phyloP scores from a whole-genome alignment of 1,139 yeast genomes.

The Candida glucosophila region DNA sequence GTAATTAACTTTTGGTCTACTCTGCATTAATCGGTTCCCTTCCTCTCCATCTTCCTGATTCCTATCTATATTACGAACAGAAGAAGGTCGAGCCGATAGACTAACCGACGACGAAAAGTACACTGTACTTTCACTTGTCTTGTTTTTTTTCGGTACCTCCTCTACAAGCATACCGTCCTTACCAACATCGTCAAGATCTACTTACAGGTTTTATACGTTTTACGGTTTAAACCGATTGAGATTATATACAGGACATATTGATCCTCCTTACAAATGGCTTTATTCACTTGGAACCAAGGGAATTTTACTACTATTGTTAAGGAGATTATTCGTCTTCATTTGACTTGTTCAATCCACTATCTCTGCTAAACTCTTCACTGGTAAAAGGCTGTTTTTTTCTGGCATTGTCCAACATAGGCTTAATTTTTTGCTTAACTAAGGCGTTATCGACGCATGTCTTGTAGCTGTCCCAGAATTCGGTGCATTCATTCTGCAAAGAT shows the following conservation, averaged over 20 bases:
- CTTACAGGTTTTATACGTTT: not conserved
- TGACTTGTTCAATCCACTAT: constrained; percentile 9
- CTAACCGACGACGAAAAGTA: constrained; percentile 39
- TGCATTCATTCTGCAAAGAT: constrained; percentile 76
- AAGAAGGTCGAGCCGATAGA: constrained; percentile 30
- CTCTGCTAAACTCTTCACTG: constrained; percentile 23
- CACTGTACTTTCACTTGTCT: constrained; percentile 27
- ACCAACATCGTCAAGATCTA: no score
- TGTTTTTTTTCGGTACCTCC: constrained; percentile 32
- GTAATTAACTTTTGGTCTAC: constrained; percentile 37
- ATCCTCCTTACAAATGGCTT: constrained; percentile 1
- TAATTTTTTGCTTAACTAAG: constrained; percentile 59
- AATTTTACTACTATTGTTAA: constrained; percentile 1
- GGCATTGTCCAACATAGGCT: constrained; percentile 86
- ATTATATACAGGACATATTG: constrained; percentile 3
- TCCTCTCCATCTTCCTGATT: constrained; percentile 11
- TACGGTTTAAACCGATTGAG: not conserved
- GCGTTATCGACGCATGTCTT: constrained; percentile 79
- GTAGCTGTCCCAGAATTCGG: constrained; percentile 80
- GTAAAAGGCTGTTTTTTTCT: constrained; percentile 82
- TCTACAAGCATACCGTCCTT: constrained; percentile 34
- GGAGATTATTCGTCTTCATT: no score
- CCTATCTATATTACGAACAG: not conserved
- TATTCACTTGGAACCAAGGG: not conserved
- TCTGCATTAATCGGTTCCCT: constrained; percentile 14